These are phyloP conservation scores for Eucalyptus marginata DNA, from an alignment of 345 rosid genomes.

Conservation along the genomic window DNA sequence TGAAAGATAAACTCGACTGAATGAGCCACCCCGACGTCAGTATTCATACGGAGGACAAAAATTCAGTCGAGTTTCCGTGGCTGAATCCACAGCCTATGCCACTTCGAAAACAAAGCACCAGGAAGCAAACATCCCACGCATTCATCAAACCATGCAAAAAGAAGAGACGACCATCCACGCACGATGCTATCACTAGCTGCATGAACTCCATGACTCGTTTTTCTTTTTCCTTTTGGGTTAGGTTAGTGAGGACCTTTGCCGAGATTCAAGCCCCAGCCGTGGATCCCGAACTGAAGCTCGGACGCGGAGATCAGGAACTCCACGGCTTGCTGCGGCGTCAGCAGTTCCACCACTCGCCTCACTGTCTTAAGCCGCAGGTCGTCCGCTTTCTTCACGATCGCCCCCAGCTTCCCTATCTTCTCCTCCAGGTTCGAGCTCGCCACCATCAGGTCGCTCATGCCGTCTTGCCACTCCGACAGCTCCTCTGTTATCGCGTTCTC, in stretches of 20 bases:
- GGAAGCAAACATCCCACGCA: not conserved
- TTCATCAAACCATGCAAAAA: not conserved
- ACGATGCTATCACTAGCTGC: not conserved
- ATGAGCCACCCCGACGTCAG: not conserved
- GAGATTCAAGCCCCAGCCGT: conserved; percentile 34
- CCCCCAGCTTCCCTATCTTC: conserved; percentile 30
- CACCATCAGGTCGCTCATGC: conserved; percentile 28
- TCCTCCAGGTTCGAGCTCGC: conserved; percentile 4
- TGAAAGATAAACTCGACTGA: not conserved
- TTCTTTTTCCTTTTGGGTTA: not conserved
- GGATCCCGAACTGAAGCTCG: conserved; percentile 66
- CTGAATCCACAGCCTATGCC: not conserved
- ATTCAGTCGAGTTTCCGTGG: not conserved
- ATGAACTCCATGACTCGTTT: not conserved
- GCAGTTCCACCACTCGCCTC: conserved; percentile 35
- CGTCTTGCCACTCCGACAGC: conserved; percentile 73
- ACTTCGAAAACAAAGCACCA: not conserved
- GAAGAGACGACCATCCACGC: not conserved
- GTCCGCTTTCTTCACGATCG: conserved; percentile 46
- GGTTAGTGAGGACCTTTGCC: not conserved
- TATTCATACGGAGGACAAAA: not conserved
- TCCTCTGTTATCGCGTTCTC: conserved; percentile 72
- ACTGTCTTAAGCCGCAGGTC: conserved; percentile 55
- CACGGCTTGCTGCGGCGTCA: conserved; percentile 54
- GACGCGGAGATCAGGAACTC: conserved; percentile 67